Base-by-base conservation (phyloP, 108 stramenopile species). In the Ochromonas danica region DNA sequence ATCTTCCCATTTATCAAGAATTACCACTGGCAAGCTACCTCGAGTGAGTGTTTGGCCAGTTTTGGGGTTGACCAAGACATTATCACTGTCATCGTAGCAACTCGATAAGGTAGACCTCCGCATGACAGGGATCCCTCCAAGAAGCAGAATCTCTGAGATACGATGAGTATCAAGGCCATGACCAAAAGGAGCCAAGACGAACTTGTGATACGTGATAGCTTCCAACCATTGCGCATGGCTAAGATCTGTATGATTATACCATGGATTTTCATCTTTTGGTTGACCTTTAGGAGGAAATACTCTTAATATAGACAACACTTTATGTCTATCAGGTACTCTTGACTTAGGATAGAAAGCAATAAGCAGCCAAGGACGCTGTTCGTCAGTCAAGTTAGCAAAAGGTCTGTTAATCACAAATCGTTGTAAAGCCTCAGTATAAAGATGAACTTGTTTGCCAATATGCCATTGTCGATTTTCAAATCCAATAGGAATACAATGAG, bases 141-240 rank as follows among this genome's bases (percentile, higher is more conserved):
- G 6, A 6, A 75, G 6, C 10, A 75, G 51, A 10, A 75, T 60
- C 38, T 75, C 72, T 14, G 45, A 75, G 6, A 75, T 45, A 57
- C 72, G 72, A 60, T 75, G 72, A 6, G 72, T 75, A 60, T 75
- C 72, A 3, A 75, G 40, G 36, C 72, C 72, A 75, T 75, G 72
- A 3, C 72, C 72, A 41, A 75, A 75, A 14, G 72, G 72, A 33
- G 45, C 43, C 28, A 75, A 60, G 30, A 60, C 51, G 31, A 75
- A 75, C 40, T 33, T 45, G 40, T 75, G 72, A 75, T 57, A 33
- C 6, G 30, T 33, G 43, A 75, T 75, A 36, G 72, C 72, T 27
- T 75, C 45, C 25, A 75, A 75, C 72, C 72, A 75, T 57, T 75
- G 10, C 17, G 40, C n/a, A 75, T 75, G 72, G 22, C 22, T 45